phyloP scores from a whole-genome alignment of 495 filamentous ascomycete genomes.

The Hypoxylon crocopeplum region DNA sequence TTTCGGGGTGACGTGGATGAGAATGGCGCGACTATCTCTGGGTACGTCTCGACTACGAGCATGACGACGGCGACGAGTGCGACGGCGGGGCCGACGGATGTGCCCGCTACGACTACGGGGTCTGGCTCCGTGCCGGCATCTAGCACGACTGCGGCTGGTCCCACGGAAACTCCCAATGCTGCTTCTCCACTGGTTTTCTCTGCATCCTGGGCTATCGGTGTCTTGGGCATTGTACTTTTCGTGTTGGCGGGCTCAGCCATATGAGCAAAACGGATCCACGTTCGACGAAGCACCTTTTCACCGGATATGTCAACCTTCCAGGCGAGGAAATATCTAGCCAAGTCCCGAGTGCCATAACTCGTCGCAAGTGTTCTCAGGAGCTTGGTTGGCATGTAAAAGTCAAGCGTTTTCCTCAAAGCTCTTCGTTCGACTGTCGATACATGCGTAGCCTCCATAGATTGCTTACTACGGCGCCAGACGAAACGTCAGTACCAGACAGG shows the following conservation, averaged over 20 bases:
- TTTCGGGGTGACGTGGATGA: constrained; percentile 8
- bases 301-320: no score
- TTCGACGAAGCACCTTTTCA: no score
- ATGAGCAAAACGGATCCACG: background rate
- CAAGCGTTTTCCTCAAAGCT: no score
- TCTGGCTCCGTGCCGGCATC: background rate
- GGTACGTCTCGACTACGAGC: background rate
- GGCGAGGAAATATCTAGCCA: no score
- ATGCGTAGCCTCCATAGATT: no score
- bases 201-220: background rate
- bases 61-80: background rate
- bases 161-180: constrained; percentile 7
- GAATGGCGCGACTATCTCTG: constrained; percentile 3
- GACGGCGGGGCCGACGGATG: background rate
- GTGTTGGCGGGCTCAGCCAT: background rate
- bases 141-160: background rate
- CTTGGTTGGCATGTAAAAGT: no score
- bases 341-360: no score
- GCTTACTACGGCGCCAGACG: no score
- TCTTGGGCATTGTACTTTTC: background rate
- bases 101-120: background rate
- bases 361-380: no score
- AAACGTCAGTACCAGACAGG: no score
- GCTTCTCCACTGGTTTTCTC: constrained; percentile 1
- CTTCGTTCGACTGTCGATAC: no score